Percentiles rank a stretch among this genome's conserved stretches.
Conservation (phyloP, 805 yeast species). For the Sungouiella blattae region DNA sequence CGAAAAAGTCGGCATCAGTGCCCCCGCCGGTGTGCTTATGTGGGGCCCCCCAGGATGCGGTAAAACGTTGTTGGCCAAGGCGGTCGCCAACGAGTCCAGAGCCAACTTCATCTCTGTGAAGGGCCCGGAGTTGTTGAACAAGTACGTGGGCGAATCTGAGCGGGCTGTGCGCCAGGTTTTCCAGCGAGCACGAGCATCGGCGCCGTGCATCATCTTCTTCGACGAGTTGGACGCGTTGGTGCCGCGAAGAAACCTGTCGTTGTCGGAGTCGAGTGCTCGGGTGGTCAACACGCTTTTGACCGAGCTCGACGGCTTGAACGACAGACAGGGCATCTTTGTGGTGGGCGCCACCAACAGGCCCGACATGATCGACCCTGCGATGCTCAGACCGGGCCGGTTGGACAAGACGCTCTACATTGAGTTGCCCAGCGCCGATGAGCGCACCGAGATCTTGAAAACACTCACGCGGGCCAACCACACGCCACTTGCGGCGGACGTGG, state of each 20-base stretch:
- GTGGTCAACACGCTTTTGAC: constrained; percentile 94
- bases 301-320: constrained; percentile 91
- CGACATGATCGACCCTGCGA: constrained; percentile 97
- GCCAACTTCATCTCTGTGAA: constrained; percentile 95
- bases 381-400: constrained; percentile 94
- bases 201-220: constrained; percentile 91
- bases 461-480: constrained; percentile 68
- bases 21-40: constrained; percentile 93
- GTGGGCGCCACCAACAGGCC: constrained; percentile 97
- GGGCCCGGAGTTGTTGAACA: constrained; percentile 92
- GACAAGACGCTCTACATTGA: constrained; percentile 92
- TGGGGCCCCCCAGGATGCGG: constrained; percentile 99
- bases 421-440: constrained; percentile 74
- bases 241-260: constrained; percentile 85
- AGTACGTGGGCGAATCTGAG: constrained; percentile 95
- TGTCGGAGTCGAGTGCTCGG: constrained; percentile 85
- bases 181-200: constrained; percentile 85
- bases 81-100: constrained; percentile 95
- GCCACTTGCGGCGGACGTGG: constrained; percentile 64
- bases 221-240: constrained; percentile 96
- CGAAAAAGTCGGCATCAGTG: constrained; percentile 86
- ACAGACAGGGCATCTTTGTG: constrained; percentile 88
- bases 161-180: constrained; percentile 92
- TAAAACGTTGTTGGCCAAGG: constrained; percentile 92
- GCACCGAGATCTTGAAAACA: constrained; percentile 78